A percentile compares a stretch with the other conserved stretches of the same genome.
These are phyloP conservation scores for Aspergillus latus DNA, from an alignment of 2,329 filamentous ascomycete genomes.

Conservation along the genomic window DNA sequence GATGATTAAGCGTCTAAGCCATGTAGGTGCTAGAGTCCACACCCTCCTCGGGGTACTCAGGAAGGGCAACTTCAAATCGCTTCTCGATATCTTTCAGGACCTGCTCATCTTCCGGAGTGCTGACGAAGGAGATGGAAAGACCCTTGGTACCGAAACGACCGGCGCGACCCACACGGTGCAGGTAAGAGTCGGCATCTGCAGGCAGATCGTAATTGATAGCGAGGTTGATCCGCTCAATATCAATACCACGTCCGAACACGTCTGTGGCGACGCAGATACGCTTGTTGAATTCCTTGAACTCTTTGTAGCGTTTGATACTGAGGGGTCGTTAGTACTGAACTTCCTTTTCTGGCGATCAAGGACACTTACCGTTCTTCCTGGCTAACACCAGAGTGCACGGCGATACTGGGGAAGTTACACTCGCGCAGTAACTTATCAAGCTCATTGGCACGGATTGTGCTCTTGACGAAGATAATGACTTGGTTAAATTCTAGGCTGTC, in stretches of 20 bases:
- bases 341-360: neutral
- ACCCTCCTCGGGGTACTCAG: conserved; percentile 90
- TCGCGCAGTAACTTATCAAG: conserved; percentile 94
- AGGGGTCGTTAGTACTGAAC: conserved; percentile 12
- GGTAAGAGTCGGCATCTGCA: conserved; percentile 87
- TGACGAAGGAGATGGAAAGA: conserved; percentile 96
- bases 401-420: conserved; percentile 98
- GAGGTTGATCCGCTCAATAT: conserved; percentile 98
- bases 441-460: conserved; percentile 89
- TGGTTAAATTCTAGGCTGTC: conserved; percentile 98
- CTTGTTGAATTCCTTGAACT: conserved; percentile 99
- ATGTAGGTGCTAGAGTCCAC: conserved; percentile 93
- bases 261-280: conserved; percentile 98
- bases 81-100: conserved; percentile 96
- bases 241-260: conserved; percentile 98
- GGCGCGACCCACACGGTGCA: conserved; percentile 97
- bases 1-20: conserved; percentile 50
- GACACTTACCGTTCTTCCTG: conserved; percentile 85
- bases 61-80: conserved; percentile 91
- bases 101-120: conserved; percentile 85
- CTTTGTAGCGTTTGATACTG: conserved; percentile 98
- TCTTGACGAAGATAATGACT: conserved; percentile 99
- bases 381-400: conserved; percentile 96
- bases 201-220: conserved; percentile 99
- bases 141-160: conserved; percentile 99